A percentile compares a stretch with the other conserved stretches of the same genome.
These are phyloP conservation scores for Globisporangium parvum DNA, from an alignment of 352 stramenopile species.

Conservation along the genomic window DNA sequence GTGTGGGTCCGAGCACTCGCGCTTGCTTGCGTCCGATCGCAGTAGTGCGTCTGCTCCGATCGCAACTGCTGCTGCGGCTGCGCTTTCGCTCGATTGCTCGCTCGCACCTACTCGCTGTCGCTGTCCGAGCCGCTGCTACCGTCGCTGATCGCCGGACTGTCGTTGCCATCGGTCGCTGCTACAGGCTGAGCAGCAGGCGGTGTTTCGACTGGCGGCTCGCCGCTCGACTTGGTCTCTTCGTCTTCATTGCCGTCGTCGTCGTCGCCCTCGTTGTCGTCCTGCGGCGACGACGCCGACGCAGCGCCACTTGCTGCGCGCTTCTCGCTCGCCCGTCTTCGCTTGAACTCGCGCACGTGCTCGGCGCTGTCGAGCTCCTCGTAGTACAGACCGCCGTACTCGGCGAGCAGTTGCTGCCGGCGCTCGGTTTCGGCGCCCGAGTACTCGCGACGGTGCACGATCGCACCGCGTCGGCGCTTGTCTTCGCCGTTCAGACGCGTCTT, in stretches of 20 bases:
- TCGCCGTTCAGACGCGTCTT: slow-evolving; percentile 79
- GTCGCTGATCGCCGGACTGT: slow-evolving; percentile 62
- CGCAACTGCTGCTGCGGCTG: too few species aligned
- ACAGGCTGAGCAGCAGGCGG: slow-evolving; percentile 3
- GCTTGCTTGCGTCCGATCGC: too few species aligned
- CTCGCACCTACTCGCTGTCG: slow-evolving; percentile 41
- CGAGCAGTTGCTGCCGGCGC: slow-evolving; percentile 48
- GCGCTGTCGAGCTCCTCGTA: slow-evolving; percentile 62
- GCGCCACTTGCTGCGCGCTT: slow-evolving; percentile 7
- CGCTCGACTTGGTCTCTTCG: slow-evolving; percentile 41
- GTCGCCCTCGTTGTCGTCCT: background rate
- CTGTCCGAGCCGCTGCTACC: slow-evolving; percentile 48
- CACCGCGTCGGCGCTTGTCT: slow-evolving; percentile 71
- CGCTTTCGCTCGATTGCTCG: background rate
- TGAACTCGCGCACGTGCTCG: slow-evolving; percentile 54
- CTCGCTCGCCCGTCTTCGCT: slow-evolving; percentile 38
- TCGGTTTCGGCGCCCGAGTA: slow-evolving; percentile 69
- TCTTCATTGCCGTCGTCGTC: slow-evolving; percentile 17
- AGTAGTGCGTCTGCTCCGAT: background rate
- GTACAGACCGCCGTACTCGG: slow-evolving; percentile 60
- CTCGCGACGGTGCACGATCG: slow-evolving; percentile 65
- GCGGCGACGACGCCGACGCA: too few species aligned
- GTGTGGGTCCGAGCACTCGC: too few species aligned
- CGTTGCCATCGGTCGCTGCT: slow-evolving; percentile 22
- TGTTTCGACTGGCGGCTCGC: slow-evolving; percentile 7